Conservation (phyloP, 2,329 filamentous ascomycete genomes). For the Blumeria hordei region DNA sequence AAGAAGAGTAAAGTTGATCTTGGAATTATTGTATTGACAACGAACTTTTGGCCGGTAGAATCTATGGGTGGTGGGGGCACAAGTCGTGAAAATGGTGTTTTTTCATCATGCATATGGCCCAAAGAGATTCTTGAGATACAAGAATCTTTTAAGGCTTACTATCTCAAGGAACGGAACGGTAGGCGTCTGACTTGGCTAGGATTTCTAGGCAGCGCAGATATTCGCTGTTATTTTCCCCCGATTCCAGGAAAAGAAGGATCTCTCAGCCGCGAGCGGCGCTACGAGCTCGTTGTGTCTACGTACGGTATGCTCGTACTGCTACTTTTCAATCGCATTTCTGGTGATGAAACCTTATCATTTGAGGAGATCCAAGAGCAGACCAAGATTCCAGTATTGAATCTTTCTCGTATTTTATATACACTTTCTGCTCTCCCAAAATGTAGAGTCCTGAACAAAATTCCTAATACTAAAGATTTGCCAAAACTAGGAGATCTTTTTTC, state of each 20-base stretch:
- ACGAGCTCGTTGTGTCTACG: conserved; percentile 81
- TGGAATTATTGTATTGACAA: conserved; percentile 64
- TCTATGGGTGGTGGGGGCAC: conserved; percentile 42
- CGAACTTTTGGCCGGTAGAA: conserved; percentile 86
- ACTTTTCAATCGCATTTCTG: conserved; percentile 59
- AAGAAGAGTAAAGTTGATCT: conserved; percentile 48
- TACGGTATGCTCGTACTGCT: conserved; percentile 78
- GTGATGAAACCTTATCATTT: conserved; percentile 26
- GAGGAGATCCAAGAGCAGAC: conserved; percentile 70
- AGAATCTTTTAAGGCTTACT: conserved; percentile 71
- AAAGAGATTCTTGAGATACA: conserved; percentile 49
- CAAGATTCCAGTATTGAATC: conserved; percentile 49
- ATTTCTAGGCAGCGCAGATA: conserved; percentile 53
- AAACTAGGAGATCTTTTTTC: conserved; percentile 55
- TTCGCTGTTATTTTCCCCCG: conserved; percentile 55
- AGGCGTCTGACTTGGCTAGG: conserved; percentile 66
- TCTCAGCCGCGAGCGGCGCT: conserved; percentile 40
- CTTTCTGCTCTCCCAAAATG: conserved; percentile 67
- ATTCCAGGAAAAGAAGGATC: conserved; percentile 44
- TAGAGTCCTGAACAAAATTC: conserved; percentile 56
- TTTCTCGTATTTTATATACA: conserved; percentile 57
- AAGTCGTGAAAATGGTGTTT: conserved; percentile 22
- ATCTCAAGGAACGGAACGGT: conserved; percentile 67
- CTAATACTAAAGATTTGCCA: conserved; percentile 46
- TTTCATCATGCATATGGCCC: conserved; percentile 45